phyloP scores from a whole-genome alignment of 2,329 filamentous ascomycete genomes.

The Rutstroemia sp. region DNA sequence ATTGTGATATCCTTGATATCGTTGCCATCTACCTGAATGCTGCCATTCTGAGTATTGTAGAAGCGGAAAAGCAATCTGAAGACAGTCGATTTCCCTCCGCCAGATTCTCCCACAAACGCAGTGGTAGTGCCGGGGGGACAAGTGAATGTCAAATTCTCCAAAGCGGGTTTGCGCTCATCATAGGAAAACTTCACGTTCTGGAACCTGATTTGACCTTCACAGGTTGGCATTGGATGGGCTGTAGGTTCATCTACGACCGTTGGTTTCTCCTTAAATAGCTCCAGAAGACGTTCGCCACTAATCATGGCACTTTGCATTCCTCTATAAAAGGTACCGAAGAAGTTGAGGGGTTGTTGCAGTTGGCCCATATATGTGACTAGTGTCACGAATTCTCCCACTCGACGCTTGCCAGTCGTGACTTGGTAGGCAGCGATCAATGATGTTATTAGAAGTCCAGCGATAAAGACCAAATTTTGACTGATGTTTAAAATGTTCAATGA shows the following conservation, averaged over 20 bases:
- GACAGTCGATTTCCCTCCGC: constrained; percentile 92
- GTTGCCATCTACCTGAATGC: constrained; percentile 75
- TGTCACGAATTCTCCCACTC: constrained; percentile 64
- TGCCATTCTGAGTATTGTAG: constrained; percentile 77
- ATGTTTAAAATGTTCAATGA: constrained; percentile 77
- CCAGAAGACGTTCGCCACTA: constrained; percentile 88
- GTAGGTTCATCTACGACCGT: constrained; percentile 74
- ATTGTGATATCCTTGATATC: constrained; percentile 85
- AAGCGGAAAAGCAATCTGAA: constrained; percentile 96
- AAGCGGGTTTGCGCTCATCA: constrained; percentile 74
- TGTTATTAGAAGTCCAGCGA: constrained; percentile 64
- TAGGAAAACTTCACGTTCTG: constrained; percentile 88
- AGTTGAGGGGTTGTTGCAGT: constrained; percentile 73
- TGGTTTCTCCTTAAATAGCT: constrained; percentile 92
- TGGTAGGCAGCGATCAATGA: constrained; percentile 72
- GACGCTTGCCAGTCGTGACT: constrained; percentile 57
- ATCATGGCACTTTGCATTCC: constrained; percentile 97
- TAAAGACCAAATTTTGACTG: constrained; percentile 73
- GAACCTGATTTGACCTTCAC: constrained; percentile 78
- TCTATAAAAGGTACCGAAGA: constrained; percentile 91
- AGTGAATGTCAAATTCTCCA: constrained; percentile 77
- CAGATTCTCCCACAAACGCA: constrained; percentile 91
- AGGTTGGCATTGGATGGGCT: constrained; percentile 56
- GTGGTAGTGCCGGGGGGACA: constrained; percentile 88
- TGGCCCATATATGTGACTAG: constrained; percentile 74